Base-by-base conservation (phyloP, 495 filamentous ascomycete genomes). In the Penicillium maclennaniae region DNA sequence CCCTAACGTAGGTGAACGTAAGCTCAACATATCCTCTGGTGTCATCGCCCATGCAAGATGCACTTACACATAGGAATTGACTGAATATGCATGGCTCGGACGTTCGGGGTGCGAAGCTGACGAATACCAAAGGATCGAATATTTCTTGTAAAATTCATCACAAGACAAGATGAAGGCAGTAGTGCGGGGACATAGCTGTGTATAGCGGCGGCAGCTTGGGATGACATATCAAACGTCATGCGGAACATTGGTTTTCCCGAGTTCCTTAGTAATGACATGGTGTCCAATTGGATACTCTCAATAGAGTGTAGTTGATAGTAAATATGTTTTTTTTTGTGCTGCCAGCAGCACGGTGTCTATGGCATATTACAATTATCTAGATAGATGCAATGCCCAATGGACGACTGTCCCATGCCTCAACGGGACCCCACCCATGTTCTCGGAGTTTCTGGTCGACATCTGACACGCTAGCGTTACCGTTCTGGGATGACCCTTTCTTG, bases 11-110 rank as follows among this genome's bases (percentile, higher is more conserved):
- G 40, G 39, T 28, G 56, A 34, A 14, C 15, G 27, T 56, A 6
- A 58, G 52, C 44, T 9, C 25, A 17, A 7, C 21, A 5, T n/a
- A 20, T 26, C 28, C 49, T 28, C 38, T 16, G 19, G 47, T 45
- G 10, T 27, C 37, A 21, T 43, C 26, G n/a, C 34, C 38, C 14
- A 58, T 45, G 16, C 27, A 47, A 51, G 38, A 34, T 31, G 50
- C 17, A 80, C 88, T 64, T 84, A 96, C 92, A 97, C 93, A 97
- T 98, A 31, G 93, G 93, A 75, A 98, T 96, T 50, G 90, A 91
- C 69, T 91, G 83, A 71, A 98, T 87, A 85, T 97, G 91, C 93
- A 98, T 98, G 58, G 76, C 69, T 66, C 69, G 65, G 49, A 45
- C 17, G 47, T 65, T 64, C 28, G 43, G 51, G 42, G 36, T 37